Base-by-base conservation (phyloP, 2,329 filamentous ascomycete species). In the Beauveria australis region DNA sequence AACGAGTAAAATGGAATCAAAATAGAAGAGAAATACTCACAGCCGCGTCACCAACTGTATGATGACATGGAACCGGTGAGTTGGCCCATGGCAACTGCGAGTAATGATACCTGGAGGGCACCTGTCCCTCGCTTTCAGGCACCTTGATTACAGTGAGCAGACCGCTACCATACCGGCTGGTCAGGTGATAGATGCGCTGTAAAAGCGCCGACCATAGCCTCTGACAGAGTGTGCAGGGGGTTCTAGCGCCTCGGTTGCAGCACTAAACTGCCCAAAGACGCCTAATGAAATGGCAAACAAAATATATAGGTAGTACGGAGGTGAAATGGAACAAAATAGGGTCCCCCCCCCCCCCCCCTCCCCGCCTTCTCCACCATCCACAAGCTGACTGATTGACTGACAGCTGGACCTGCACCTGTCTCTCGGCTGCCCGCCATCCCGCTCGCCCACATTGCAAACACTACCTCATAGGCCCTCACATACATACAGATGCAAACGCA, bases 371-470 rank as follows among this genome's bases (percentile, higher is more conserved):
- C 28, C 49, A 52, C 49, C 49, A 22, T 24, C 44, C 44, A 47
- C 44, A 24, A 22, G 24, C 44, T 43, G 41, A 18, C 41, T 43
- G 41, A 18, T 43, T 43, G 40, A 18, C 51, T 53, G 51, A 24
- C 51, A 40, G 33, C 51, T 53, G n/a, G n/a, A 9, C 53, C 43
- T 56, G 53, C 53, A 56, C 49, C 24, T 52, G 47, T 53, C 57
- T 60, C 48, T 48, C 28, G 47, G 28, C 26, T 60, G 53, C 30
- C 44, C 14, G 43, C 51, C 48, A 52, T 37, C 48, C 48, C 51
- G 51, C 58, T 48, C 30, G 16, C 54, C 56, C 57, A 54, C 56
- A 47, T 44, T 19, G 26, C 43, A 44, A 33, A 47, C 53, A 47
- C 28, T 43, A 52, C 57, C 19, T 5, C 14, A 43, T 10, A 14